Conservation (phyloP, 2,329 filamentous ascomycete genomes). For the Bipolaris sorokiniana region DNA sequence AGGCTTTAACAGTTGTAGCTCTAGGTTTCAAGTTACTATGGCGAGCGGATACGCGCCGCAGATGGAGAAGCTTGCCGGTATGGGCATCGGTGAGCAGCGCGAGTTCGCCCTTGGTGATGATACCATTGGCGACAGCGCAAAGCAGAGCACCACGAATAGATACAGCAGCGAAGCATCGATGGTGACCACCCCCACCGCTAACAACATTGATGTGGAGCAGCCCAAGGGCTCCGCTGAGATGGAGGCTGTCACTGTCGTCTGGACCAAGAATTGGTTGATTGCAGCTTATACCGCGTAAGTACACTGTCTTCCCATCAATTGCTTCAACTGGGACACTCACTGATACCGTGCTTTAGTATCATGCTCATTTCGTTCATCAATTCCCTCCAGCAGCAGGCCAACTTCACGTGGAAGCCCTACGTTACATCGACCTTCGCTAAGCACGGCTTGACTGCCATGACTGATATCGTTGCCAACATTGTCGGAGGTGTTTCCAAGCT, state of each 20-base stretch:
- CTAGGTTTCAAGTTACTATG: not conserved
- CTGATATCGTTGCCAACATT: constrained; percentile 40
- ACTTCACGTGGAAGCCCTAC: constrained; percentile 46
- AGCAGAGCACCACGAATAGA: not conserved
- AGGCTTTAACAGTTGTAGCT: not conserved
- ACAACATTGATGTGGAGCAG: constrained; percentile 5
- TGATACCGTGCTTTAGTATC: constrained; percentile 13
- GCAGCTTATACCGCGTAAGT: constrained; percentile 43
- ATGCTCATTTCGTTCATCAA: constrained; percentile 47
- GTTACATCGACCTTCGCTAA: constrained; percentile 46
- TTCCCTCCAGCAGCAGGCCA: constrained; percentile 52
- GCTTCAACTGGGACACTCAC: not conserved
- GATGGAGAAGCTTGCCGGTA: constrained; percentile 12
- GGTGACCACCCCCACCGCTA: not conserved
- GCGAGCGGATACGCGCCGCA: constrained; percentile 12
- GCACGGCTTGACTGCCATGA: constrained; percentile 43
- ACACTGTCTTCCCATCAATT: not conserved
- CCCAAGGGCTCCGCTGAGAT: constrained; percentile 40
- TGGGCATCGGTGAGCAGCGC: constrained; percentile 4
- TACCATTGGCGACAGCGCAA: not conserved
- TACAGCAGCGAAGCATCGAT: constrained; percentile 3
- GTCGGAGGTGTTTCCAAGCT: constrained; percentile 46
- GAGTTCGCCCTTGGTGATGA: constrained; percentile 2
- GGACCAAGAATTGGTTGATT: constrained; percentile 50
- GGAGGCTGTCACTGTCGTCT: constrained; percentile 51